Base-by-base conservation (phyloP, 257 asterid species). In the Mentha longifolia region DNA sequence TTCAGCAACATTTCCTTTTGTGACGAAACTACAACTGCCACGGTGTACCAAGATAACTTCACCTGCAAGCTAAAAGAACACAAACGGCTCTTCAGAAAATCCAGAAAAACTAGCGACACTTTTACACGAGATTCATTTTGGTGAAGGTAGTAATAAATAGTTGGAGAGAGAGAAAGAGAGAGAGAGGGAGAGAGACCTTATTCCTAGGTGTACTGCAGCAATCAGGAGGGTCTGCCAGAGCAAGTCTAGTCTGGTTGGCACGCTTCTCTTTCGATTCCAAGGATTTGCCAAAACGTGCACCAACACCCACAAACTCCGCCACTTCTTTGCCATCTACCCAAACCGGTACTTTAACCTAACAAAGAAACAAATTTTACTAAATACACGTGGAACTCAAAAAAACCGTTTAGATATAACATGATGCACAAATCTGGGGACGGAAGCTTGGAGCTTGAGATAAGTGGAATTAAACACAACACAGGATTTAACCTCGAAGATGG, bases 191-290 rank as follows among this genome's bases (percentile, higher is more conserved):
- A 28, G 31, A 42, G 77, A 95, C 99, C 98, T 88, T 85, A 80
- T 88, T 89, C 74, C 65, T 85, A 22, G 96, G 98, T 59, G 64
- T 78, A 68, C 84, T 87, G 76, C 99, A 95, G 75, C 95, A 86
- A 82, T 95, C 97, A 33, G 96, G 88, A 78, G 99, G 99, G 73
- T 95, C 98, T 37, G 98, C 93, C 55, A 92, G 83, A 72, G 92
- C 88, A 55, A 95, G 76, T 79, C 55, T 86, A 6, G 86, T 92
- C 80, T 88, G 95, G 78, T 67, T 86, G 65, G 99, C 99, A 71
- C 96, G 98, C 81, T 88, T 95, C 87, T 95, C 99, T 76, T 89
- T 88, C 4, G 99, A 87, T 76, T 92, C 98, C 87, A 95, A 87
- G 45, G 95, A 88, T 51, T 80, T 91, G 28, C 99, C 99, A 70